Evolutionary conservation across 1,284 basidiomycete species (phyloP).

Genomic region (Coniferiporia sulphurascens): DNA sequence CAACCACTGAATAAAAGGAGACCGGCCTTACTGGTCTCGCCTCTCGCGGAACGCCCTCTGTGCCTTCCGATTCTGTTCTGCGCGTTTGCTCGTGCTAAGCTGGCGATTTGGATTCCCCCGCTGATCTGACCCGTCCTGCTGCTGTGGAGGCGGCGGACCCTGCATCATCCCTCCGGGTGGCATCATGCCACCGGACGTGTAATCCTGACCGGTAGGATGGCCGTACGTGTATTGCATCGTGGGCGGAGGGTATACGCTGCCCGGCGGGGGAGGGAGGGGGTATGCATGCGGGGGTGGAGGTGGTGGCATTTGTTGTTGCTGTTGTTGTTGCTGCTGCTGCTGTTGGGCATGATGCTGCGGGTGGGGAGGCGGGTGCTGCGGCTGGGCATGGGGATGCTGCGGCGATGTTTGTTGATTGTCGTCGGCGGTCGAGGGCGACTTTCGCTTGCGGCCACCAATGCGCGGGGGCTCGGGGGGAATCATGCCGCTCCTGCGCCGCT

Average conservation of each 20-base stretch:
- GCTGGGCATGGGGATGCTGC: slow-evolving; percentile 22
- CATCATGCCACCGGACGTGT: slow-evolving; percentile 11
- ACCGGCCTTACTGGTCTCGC: slow-evolving; percentile 66
- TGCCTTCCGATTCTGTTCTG: slow-evolving; percentile 83
- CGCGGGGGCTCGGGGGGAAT: slow-evolving; percentile 32
- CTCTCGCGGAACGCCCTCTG: slow-evolving; percentile 82
- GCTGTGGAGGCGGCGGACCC: slow-evolving; percentile 6
- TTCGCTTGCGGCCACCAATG: slow-evolving; percentile 33
- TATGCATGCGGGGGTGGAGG: slow-evolving; percentile 18
- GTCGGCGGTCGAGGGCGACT: slow-evolving; percentile 30
- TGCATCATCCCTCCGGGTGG: slow-evolving; percentile 11
- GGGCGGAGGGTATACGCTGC: slow-evolving; percentile 12
- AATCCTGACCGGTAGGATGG: slow-evolving; percentile 11
- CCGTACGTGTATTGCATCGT: slow-evolving; percentile 5
- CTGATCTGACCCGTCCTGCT: neutral
- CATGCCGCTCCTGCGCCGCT: slow-evolving; percentile 49
- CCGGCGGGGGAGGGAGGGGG: slow-evolving; percentile 15
- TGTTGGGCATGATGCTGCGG: slow-evolving; percentile 20
- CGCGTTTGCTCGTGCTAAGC: slow-evolving; percentile 73
- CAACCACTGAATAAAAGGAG: slow-evolving; percentile 12
- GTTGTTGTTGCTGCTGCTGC: slow-evolving; percentile 26
- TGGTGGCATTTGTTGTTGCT: slow-evolving; percentile 29
- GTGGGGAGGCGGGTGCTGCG: no score
- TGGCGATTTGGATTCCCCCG: slow-evolving; percentile 16
- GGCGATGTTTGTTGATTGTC: slow-evolving; percentile 26